Evolutionary conservation across 352 stramenopile species (phyloP), one percentile per base, ranked within the genome.

Genomic region (Globisporangium takayamanum): DNA sequence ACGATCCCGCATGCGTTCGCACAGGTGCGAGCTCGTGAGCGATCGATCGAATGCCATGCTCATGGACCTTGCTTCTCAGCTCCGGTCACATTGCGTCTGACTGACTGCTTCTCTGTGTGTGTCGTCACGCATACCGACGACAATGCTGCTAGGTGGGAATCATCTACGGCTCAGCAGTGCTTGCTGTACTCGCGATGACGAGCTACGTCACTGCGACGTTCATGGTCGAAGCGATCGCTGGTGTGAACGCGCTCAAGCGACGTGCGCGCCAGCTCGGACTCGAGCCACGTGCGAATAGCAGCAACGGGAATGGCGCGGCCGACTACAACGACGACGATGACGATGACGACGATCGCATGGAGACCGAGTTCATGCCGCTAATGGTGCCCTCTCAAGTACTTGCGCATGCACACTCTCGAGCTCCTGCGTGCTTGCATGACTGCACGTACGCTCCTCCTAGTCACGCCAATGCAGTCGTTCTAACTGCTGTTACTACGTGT

Each of bases 151-250:
- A 86, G 78, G 78, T 87, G 3, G 83, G 83, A 4, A 64, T 95
- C 37, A 67, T 93, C 53, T 95, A 95, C 60, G 85, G 81, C 36
- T 64, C 69, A n/a, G 53, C 86, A 15, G 70, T 73, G 37, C 63
- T 95, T 41, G 64, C 68, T 3, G 47, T 88, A 53, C 67, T 95
- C 42, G 79, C 79, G 3, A 65, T 73, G 5, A 70, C 88, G 26
- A 93, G 83, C 59, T 95, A 93, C 63, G 64, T 93, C 57, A 93
- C 85, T 8, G 78, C 80, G 28, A 95, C 85, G 11, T 95, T 92
- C 73, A 91, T 93, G 79, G 59, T 93, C 33, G 85, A 95, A 60
- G 71, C 74, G 47, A 95, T 95, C 53, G 81, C 83, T 5, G 85
- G 83, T 30, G 81, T 85, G 11, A 93, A 93, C 64, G 81, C 82